Conservation (phyloP, 1,139 yeast species). For the Williopsis jadinii region DNA sequence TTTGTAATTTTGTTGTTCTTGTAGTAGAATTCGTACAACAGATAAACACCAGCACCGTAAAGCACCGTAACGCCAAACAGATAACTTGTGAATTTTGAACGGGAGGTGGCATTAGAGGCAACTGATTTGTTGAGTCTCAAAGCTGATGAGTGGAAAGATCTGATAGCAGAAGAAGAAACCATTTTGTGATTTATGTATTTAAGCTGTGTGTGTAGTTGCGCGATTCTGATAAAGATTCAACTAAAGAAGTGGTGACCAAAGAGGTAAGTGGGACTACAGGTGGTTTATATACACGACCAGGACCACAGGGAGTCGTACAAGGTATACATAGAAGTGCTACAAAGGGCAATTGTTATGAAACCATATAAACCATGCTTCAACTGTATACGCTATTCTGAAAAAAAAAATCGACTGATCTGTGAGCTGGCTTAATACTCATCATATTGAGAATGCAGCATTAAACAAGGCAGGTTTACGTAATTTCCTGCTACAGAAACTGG, state of each 20-base stretch:
- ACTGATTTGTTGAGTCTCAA: constrained; percentile 15
- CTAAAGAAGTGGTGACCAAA: background rate
- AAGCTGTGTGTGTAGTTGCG: background rate
- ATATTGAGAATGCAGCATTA: too few relatives aligned
- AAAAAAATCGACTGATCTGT: too few relatives aligned
- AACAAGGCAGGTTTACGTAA: too few relatives aligned
- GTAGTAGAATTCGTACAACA: constrained; percentile 18
- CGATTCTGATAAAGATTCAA: too few relatives aligned
- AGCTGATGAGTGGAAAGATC: constrained; percentile 17
- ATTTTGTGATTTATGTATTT: constrained; percentile 5
- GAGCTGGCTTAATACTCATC: too few relatives aligned
- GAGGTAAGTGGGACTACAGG: background rate
- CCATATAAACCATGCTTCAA: too few relatives aligned
- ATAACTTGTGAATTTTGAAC: constrained; percentile 11
- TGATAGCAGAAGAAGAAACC: constrained; percentile 19
- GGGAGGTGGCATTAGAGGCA: constrained; percentile 8
- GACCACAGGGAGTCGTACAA: too few relatives aligned
- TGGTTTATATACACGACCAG: background rate
- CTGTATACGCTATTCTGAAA: too few relatives aligned
- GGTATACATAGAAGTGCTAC: too few relatives aligned
- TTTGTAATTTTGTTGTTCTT: constrained; percentile 19
- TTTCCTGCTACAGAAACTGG: too few relatives aligned
- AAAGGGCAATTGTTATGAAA: too few relatives aligned
- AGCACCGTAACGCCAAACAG: constrained; percentile 14
- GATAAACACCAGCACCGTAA: constrained; percentile 12